Conservation (phyloP, 805 yeast genomes). For the Saturnispora serradocipensis region DNA sequence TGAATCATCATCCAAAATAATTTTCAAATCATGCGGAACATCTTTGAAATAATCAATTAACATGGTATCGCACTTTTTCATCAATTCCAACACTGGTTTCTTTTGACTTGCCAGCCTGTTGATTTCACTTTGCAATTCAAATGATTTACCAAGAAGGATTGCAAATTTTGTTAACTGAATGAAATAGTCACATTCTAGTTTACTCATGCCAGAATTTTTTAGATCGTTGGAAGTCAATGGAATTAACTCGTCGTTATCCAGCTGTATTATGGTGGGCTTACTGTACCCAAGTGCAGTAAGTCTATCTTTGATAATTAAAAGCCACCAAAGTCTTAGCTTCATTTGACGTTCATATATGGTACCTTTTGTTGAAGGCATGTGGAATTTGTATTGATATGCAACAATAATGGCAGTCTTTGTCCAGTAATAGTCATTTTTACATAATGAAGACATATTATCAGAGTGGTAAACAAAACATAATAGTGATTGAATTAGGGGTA, state of each 20-base stretch:
- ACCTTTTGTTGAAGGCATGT: conserved; percentile 31
- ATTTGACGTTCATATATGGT: conserved; percentile 18
- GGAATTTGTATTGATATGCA: conserved; percentile 73
- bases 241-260: conserved; percentile 70
- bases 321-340: conserved; percentile 50
- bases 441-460: conserved; percentile 20
- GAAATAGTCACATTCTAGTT: conserved; percentile 45
- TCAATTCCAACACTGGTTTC: conserved; percentile 31
- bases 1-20: conserved; percentile 45
- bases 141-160: conserved; percentile 61
- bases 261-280: conserved; percentile 56
- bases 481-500: conserved; percentile 52
- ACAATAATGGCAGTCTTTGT: conserved; percentile 57
- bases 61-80: conserved; percentile 59
- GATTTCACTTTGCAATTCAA: conserved; percentile 62
- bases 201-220: conserved; percentile 41
- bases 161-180: conserved; percentile 57
- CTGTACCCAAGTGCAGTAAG: conserved; percentile 66
- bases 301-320: conserved; percentile 61
- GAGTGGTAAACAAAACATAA: conserved; percentile 19
- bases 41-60: conserved; percentile 70
- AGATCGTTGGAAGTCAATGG: conserved; percentile 63
- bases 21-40: conserved; percentile 53
- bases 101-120: conserved; percentile 48
- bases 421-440: conserved; percentile 70